Percentiles rank a stretch among this genome's conserved stretches.
These are phyloP conservation scores for Solanum infundibuliforme DNA, from an alignment of 257 asterid species.

Conservation along the genomic window DNA sequence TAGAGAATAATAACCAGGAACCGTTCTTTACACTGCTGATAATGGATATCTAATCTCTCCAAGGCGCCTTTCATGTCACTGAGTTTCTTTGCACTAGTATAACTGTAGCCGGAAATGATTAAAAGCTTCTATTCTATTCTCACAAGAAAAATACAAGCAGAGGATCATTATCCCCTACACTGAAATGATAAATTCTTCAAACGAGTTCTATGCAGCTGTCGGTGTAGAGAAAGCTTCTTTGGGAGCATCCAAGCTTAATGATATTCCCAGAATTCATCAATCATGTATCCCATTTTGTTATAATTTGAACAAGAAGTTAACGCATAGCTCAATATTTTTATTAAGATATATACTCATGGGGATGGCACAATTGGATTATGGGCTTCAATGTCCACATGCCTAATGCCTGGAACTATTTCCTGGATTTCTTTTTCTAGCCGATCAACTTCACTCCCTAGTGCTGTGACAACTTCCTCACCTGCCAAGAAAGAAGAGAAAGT, in stretches of 20 bases:
- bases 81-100: not conserved
- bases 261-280: not conserved
- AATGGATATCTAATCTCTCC: not conserved
- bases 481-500: not conserved
- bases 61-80: not conserved
- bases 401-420: conserved; percentile 82
- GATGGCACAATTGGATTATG: conserved; percentile 68
- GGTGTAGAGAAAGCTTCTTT: not conserved
- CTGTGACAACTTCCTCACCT: conserved; percentile 98
- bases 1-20: not conserved
- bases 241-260: not conserved
- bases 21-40: not conserved
- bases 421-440: conserved; percentile 93
- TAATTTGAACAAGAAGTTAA: not conserved
- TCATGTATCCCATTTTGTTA: not conserved
- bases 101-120: not conserved
- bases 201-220: not conserved
- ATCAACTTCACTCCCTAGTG: conserved; percentile 94
- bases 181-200: not conserved
- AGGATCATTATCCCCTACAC: not conserved
- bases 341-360: not conserved
- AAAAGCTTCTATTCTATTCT: not conserved
- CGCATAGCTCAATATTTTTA: not conserved
- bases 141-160: not conserved
- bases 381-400: conserved; percentile 92